phyloP scores from a whole-genome alignment of 805 yeast genomes.

The Yarrowia sp. region DNA sequence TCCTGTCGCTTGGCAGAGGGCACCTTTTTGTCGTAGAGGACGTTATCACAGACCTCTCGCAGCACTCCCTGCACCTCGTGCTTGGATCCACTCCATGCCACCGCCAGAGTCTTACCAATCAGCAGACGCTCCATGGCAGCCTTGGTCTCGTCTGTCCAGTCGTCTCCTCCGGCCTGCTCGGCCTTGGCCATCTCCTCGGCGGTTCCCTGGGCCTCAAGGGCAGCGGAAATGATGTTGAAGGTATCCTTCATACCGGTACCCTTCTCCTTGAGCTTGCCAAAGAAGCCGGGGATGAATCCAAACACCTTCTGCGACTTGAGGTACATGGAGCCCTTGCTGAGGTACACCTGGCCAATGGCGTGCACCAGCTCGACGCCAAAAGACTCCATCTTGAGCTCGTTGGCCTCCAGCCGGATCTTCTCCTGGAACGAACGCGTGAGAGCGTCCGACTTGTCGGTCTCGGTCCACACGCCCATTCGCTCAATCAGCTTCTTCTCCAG shows the following conservation, averaged over 20 bases:
- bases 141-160: constrained; percentile 56
- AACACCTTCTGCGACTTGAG: constrained; percentile 74
- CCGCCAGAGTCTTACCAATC: constrained; percentile 85
- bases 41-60: constrained; percentile 77
- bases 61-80: constrained; percentile 79
- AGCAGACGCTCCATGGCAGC: constrained; percentile 78
- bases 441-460: constrained; percentile 61
- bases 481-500: constrained; percentile 58
- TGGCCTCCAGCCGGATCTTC: constrained; percentile 78
- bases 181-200: constrained; percentile 72
- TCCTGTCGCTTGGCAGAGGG: constrained; percentile 58
- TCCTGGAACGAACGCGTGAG: constrained; percentile 61
- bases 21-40: constrained; percentile 67
- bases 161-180: constrained; percentile 59
- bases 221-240: constrained; percentile 74
- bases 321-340: constrained; percentile 68
- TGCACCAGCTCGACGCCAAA: constrained; percentile 84
- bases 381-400: constrained; percentile 87
- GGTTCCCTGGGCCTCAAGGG: constrained; percentile 80
- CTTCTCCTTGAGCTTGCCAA: constrained; percentile 77
- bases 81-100: constrained; percentile 93
- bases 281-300: constrained; percentile 76
- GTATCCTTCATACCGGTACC: constrained; percentile 82
- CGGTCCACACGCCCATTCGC: constrained; percentile 54
- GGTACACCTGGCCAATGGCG: constrained; percentile 77